Base-by-base conservation (phyloP, 768 basidiomycete genomes). In the Boletales sp. region DNA sequence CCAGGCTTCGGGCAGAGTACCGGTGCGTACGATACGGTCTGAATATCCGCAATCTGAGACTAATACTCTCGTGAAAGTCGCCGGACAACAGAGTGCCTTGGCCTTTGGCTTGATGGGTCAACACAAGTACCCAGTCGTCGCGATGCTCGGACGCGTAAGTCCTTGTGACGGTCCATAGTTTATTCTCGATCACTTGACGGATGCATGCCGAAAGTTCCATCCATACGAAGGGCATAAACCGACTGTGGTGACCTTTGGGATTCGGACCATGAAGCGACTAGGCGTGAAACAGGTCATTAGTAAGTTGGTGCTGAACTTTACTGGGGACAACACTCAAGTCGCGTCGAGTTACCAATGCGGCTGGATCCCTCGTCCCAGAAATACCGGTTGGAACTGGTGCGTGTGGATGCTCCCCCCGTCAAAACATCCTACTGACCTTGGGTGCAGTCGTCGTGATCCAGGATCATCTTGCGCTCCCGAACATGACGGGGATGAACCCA, bases 61-160 rank as follows among this genome's bases (percentile, higher is more conserved):
- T 15, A 10, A 34, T 27, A 10, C 7, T 45, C n/a, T 36, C 9
- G 12, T 21, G 27, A 44, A 56, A 90, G 92, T 94, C 19, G 69
- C 68, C n/a, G 92, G 93, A 24, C 93, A 94, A 58, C 80, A 81
- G 67, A 90, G 88, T 51, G 69, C 78, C 8, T 73, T 94, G 18
- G 89, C 90, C 0, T 94, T 94, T 67, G 92, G 92, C 7, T 66
- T 82, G 21, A 73, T 94, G 59, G 87, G 90, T 1, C 61, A 66
- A 29, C 69, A 75, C 45, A 79, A 80, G n/a, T 77, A 87, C 0
- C 87, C 93, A 0, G 91, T 89, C 11, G 89, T 94, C 4, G 89
- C 86, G 10, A 93, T 93, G 87, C 82, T 94, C 29, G 92, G 92
- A 51, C 75, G 93, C 63, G 89, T 90, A 58, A 47, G 81, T 66